Evolutionary conservation across 2,329 filamentous ascomycete genomes (phyloP), one percentile per base, ranked within the genome.

Genomic region (Epichloe amarillans): DNA sequence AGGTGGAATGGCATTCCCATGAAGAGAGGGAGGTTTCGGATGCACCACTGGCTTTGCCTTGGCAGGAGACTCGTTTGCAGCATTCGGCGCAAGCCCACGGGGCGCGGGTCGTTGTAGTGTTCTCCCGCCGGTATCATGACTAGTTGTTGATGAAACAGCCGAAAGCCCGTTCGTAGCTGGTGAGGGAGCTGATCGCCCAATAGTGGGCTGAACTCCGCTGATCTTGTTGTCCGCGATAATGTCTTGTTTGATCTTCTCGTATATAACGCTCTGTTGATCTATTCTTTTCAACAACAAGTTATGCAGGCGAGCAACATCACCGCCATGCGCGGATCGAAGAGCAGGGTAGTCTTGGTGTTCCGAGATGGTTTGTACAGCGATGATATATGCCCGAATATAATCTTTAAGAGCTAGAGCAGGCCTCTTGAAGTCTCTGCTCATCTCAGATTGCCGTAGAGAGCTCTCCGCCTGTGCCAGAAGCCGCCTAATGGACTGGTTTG

Each of bases 301-400:
- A 58, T 82, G 79, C 15, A 72, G 61, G 46, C 71, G 69, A 46
- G 67, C 65, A 21, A 76, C 59, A 10, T 76, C 72, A 39, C 70
- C 67, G 26, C 30, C 15, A 23, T 71, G 69, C 46, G 82, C 78
- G 38, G 67, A 68, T 58, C 80, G 77, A 52, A 89, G 70, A 48
- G 76, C 73, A 30, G 80, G 77, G 64, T 82, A 94, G 54, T 91
- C 86, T 51, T 77, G 80, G 63, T 95, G 88, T 37, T 74, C 75
- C 2, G 87, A 86, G 26, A 97, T 83, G 41, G 83, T 71, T 51
- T 91, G 82, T 47, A 89, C 75, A 14, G 86, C 78, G 50, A 96
- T 84, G 52, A 89, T 82, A 53, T 79, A 89, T 11, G 90, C 87
- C 55, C 84, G 80, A 52, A 97, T 76, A 62, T 91, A 97, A 54